Base-by-base conservation (phyloP, 1,139 yeast genomes). In the Kurtzmaniella natalensis region DNA sequence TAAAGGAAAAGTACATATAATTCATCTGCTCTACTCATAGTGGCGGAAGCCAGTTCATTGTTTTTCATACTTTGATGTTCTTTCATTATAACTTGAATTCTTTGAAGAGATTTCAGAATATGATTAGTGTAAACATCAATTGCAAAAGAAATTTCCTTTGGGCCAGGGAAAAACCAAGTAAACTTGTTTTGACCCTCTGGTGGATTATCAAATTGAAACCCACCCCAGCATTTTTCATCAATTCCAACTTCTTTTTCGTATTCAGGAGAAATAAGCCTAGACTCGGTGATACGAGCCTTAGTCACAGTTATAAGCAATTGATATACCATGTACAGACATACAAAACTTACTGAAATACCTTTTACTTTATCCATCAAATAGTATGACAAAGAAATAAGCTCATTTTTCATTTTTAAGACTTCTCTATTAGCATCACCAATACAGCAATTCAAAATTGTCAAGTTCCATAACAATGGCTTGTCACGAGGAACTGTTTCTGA, bases 401-500 rank as follows among this genome's bases (percentile, higher is more conserved):
- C 76, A 0, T 58, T 54, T 6, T 67, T 60, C 42, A 70, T 63
- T 0, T 61, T 55, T 9, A 81, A 50, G 3, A 81, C 53, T 16
- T 66, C 57, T 0, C 55, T 57, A 6, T 81, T 80, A 1, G 94
- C 81, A 42, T 82, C 84, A 11, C 88, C 81, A 29, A 84, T 55
- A 30, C 82, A 68, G 54, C 87, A 89, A 50, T 81, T 79, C 32
- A 89, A 59, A 3, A 88, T 75, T 2, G 80, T 71, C 31, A 87
- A 56, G 50, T 83, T 76, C 79, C 96, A 79, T 27, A 78, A 77
- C 11, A 92, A 61, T 9, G 81, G 76, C 30, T 83, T 81, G 55
- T 92, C 98, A 33, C 89, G 70, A 10, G 87, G 87, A 17, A 80
- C 68, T 21, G 84, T 68, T 30, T 81, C 88, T 3, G 74, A 68